These are phyloP conservation scores for Xylaria sp. DNA, from an alignment of 2,329 filamentous ascomycete genomes.

Conservation along the genomic window DNA sequence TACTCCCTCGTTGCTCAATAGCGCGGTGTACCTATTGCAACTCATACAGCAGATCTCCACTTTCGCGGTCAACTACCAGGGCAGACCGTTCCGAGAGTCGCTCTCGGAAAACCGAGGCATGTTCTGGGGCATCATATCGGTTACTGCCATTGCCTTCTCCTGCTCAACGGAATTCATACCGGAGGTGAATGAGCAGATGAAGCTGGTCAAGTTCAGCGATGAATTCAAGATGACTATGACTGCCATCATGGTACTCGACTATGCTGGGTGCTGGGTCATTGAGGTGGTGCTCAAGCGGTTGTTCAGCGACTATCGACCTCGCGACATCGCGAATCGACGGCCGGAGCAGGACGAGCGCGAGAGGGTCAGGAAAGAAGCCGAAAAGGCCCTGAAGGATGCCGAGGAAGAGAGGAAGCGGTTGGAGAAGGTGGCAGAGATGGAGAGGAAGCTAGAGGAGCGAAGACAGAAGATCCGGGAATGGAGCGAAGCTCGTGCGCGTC, in stretches of 20 bases:
- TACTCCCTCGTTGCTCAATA: constrained; percentile 89
- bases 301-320: constrained; percentile 90
- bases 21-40: constrained; percentile 93
- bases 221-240: constrained; percentile 93
- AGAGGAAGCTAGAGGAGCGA: constrained; percentile 58
- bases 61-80: constrained; percentile 99
- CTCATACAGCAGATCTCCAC: constrained; percentile 99
- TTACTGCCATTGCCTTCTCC: constrained; percentile 87
- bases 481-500: constrained; percentile 36
- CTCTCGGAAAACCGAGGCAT: constrained; percentile 96
- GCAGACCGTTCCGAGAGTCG: constrained; percentile 93
- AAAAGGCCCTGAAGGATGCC: constrained; percentile 51
- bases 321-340: constrained; percentile 86
- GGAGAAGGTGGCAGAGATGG: constrained; percentile 62
- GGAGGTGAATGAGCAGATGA: constrained; percentile 91
- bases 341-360: constrained; percentile 86
- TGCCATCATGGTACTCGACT: constrained; percentile 83
- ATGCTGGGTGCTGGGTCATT: constrained; percentile 81
- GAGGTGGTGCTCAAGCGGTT: constrained; percentile 82
- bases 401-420: constrained; percentile 56
- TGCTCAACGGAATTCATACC: constrained; percentile 95
- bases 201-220: constrained; percentile 82
- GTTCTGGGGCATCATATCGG: constrained; percentile 94
- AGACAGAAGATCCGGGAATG: constrained; percentile 52
- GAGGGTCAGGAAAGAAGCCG: constrained; percentile 65